Evolutionary conservation across 2,329 filamentous ascomycete species (phyloP).

Genomic region (Aureobasidium sp.): DNA sequence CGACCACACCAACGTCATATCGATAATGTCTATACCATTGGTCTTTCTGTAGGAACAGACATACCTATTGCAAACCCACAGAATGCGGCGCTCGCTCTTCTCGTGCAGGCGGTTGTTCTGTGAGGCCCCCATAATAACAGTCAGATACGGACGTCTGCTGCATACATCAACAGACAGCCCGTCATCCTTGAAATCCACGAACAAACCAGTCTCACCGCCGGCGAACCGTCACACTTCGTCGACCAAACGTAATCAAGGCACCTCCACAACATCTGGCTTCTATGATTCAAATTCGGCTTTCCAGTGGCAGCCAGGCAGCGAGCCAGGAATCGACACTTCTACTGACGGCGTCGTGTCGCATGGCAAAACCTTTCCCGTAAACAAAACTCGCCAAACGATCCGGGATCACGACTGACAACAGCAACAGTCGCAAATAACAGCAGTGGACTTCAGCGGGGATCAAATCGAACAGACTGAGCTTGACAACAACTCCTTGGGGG

Average conservation of each 20-base stretch:
- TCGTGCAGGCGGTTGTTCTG: neutral
- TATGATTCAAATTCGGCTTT: conserved; percentile 1
- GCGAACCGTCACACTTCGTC: neutral
- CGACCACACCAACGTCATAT: neutral
- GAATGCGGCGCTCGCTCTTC: neutral
- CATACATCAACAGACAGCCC: neutral
- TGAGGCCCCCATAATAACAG: neutral
- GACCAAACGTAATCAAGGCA: neutral
- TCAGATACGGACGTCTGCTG: neutral
- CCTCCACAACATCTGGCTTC: neutral
- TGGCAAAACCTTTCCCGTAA: conserved; percentile 9
- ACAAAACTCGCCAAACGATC: neutral
- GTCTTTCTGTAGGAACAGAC: neutral
- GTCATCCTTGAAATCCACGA: neutral
- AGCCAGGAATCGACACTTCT: conserved; percentile 20
- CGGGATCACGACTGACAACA: neutral
- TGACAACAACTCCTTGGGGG: conserved; percentile 58
- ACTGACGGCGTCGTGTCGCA: conserved; percentile 12
- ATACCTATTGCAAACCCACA: neutral
- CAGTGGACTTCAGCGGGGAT: conserved; percentile 74
- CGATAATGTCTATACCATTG: neutral
- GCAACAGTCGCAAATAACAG: conserved; percentile 60
- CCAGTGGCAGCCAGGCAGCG: conserved; percentile 12
- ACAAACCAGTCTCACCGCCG: neutral
- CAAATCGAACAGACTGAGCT: conserved; percentile 52